Evolutionary conservation across 805 yeast genomes (phyloP).

Genomic region (Komagataella ulmi): DNA sequence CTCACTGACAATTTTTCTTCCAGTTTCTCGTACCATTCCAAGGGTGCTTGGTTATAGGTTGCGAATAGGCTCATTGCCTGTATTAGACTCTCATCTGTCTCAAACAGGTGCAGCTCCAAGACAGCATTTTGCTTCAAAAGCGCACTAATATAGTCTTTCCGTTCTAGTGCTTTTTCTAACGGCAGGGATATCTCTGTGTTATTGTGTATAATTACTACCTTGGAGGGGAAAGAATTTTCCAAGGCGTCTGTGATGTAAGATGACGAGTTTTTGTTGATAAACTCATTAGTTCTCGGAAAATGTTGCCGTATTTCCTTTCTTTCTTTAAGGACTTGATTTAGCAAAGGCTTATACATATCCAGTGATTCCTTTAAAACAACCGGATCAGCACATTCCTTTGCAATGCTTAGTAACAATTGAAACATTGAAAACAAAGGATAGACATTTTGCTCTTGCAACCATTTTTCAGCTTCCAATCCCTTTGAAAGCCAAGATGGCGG

Average conservation of each 20-base stretch:
- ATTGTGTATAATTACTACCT: constrained; percentile 24
- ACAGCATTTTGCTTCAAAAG: constrained; percentile 7
- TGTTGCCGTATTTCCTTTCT: constrained; percentile 22
- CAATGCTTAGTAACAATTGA: constrained; percentile 32
- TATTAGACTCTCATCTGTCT: constrained; percentile 40
- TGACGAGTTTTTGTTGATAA: constrained; percentile 14
- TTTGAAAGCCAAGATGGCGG: constrained; percentile 39
- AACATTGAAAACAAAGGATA: constrained; percentile 40
- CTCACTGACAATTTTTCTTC: constrained; percentile 23
- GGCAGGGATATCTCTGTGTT: constrained; percentile 19
- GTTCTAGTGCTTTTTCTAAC: constrained; percentile 17
- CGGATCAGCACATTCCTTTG: constrained; percentile 26
- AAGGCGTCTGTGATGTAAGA: constrained; percentile 37
- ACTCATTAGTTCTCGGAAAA: constrained; percentile 10
- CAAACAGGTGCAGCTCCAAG: constrained; percentile 30
- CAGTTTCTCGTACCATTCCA: constrained; percentile 38
- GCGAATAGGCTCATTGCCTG: constrained; percentile 16
- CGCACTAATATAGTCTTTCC: constrained; percentile 2
- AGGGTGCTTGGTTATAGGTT: constrained; percentile 20
- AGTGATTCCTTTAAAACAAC: constrained; percentile 20
- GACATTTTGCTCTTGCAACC: constrained; percentile 33
- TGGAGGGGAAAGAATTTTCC: constrained; percentile 38
- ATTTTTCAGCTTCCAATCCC: constrained; percentile 33
- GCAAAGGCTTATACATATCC: constrained; percentile 19
- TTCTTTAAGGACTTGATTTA: constrained; percentile 26